Conservation (phyloP, 2,329 filamentous ascomycete genomes). For the Colletotrichum tanaceti region DNA sequence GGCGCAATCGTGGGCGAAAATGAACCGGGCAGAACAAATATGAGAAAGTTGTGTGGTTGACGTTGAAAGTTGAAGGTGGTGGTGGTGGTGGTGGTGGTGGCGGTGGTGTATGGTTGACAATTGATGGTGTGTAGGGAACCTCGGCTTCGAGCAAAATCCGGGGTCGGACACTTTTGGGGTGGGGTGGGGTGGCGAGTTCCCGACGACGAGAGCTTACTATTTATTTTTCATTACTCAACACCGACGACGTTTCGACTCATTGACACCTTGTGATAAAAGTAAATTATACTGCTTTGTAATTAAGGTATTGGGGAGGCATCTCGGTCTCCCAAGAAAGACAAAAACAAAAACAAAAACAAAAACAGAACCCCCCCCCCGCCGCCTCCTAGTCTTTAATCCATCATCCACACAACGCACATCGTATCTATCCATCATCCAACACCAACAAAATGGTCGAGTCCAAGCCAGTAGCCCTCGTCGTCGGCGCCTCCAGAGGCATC, state of each 20-base stretch:
- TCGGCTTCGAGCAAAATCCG: slow-evolving; percentile 33
- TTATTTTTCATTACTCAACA: not conserved
- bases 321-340: no score
- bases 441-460: slow-evolving; percentile 38
- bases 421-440: no score
- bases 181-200: no score
- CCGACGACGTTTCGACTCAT: not conserved
- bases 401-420: not conserved
- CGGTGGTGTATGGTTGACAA: no score
- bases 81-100: no score
- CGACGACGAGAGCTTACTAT: slow-evolving; percentile 17
- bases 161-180: no score
- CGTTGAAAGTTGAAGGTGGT: not conserved
- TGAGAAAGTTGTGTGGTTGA: no score
- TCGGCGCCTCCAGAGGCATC: slow-evolving; percentile 84
- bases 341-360: no score
- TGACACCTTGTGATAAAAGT: no score
- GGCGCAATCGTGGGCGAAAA: slow-evolving; percentile 10
- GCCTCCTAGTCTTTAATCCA: not conserved
- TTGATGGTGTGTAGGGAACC: slow-evolving; percentile 29
- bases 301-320: no score
- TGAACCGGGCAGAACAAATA: not conserved
- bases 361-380: no score
- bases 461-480: slow-evolving; percentile 71
- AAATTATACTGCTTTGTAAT: not conserved